phyloP scores from a whole-genome alignment of 768 basidiomycete species.

The Nevesoporus exiguus region DNA sequence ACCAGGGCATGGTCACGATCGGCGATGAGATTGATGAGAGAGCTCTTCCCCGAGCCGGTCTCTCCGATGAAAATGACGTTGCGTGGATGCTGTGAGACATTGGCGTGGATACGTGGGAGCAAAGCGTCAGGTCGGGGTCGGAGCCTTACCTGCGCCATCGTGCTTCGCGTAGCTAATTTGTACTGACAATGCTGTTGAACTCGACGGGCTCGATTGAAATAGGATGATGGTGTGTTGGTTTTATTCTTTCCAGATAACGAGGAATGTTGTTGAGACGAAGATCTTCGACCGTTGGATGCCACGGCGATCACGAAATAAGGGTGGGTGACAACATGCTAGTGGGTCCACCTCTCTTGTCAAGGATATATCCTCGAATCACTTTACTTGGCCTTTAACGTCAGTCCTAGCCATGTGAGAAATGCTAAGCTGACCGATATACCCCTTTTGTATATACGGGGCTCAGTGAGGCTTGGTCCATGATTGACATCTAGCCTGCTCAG shows the following conservation, averaged over 20 bases:
- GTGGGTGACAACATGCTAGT: not conserved
- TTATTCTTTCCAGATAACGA: not conserved
- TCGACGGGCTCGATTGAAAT: not conserved
- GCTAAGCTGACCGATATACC: too few relatives aligned
- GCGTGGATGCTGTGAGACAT: conserved; percentile 12
- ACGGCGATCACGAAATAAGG: not conserved
- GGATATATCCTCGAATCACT: not conserved
- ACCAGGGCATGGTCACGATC: conserved; percentile 19
- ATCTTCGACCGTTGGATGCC: not conserved
- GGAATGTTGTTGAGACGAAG: not conserved
- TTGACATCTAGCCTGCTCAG: not conserved
- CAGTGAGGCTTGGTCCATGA: too few relatives aligned
- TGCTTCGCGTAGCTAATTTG: not conserved
- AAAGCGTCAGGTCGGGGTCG: not conserved
- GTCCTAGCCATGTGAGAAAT: too few relatives aligned
- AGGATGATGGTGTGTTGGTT: not conserved
- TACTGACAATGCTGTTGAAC: not conserved
- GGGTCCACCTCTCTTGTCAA: not conserved
- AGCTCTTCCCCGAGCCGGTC: conserved; percentile 37
- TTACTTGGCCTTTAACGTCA: too few relatives aligned
- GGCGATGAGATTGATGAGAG: conserved; percentile 40
- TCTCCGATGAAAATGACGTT: conserved; percentile 39
- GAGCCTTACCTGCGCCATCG: conserved; percentile 9
- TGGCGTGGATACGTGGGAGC: not conserved
- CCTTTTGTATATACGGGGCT: too few relatives aligned